phyloP scores from a whole-genome alignment of 805 yeast species.

The Candida dendrica region DNA sequence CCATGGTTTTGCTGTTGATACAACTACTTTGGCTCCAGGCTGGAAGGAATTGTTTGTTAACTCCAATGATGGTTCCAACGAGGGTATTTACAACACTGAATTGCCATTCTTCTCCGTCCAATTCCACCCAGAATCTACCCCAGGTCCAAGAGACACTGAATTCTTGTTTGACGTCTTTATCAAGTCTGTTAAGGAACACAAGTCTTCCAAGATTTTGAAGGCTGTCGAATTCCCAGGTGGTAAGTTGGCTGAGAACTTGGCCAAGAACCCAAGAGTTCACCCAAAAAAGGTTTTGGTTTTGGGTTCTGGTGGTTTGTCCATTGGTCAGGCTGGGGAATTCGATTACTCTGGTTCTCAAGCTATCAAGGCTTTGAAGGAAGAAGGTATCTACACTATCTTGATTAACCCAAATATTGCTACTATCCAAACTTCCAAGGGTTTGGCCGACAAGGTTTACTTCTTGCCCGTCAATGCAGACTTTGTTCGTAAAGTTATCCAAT shows the following conservation, averaged over 20 bases:
- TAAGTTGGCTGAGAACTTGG: slow-evolving; percentile 58
- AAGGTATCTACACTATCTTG: slow-evolving; percentile 91
- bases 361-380: slow-evolving; percentile 95
- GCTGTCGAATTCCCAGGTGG: slow-evolving; percentile 93
- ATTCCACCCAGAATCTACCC: slow-evolving; percentile 98
- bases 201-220: slow-evolving; percentile 47
- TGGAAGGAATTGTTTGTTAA: slow-evolving; percentile 95
- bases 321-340: slow-evolving; percentile 99
- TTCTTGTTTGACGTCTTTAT: slow-evolving; percentile 92
- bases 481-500: slow-evolving; percentile 88
- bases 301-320: slow-evolving; percentile 97
- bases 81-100: slow-evolving; percentile 88
- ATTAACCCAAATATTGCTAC: slow-evolving; percentile 98
- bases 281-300: slow-evolving; percentile 89
- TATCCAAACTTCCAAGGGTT: slow-evolving; percentile 94
- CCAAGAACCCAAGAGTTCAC: slow-evolving; percentile 68
- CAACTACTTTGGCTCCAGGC: slow-evolving; percentile 59
- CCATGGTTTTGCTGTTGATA: slow-evolving; percentile 97
- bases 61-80: slow-evolving; percentile 95
- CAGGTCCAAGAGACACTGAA: slow-evolving; percentile 99
- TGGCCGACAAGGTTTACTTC: slow-evolving; percentile 97
- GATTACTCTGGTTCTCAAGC: slow-evolving; percentile 99
- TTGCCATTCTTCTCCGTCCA: slow-evolving; percentile 95
- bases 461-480: slow-evolving; percentile 97
- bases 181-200: slow-evolving; percentile 61